A percentile compares a stretch with the other conserved stretches of the same genome.
Evolutionary conservation across 345 rosid species (phyloP).

Genomic region (Rubroshorea leprosula): DNA sequence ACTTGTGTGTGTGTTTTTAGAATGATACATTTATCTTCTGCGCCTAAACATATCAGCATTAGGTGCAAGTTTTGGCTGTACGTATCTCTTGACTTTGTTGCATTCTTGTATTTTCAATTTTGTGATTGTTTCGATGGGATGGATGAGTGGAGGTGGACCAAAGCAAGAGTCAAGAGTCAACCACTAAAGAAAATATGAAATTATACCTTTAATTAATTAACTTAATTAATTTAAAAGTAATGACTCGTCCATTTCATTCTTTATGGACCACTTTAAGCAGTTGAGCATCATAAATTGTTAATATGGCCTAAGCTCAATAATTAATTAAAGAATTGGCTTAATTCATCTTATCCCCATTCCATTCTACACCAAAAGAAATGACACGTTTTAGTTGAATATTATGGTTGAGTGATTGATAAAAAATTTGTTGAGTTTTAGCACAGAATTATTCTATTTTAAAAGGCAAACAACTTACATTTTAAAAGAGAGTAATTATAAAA

Average conservation of each 20-base stretch:
- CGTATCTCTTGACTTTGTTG: not conserved
- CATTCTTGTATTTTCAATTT: slow-evolving; percentile 9
- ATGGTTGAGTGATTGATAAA: too few relatives aligned
- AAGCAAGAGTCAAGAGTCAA: slow-evolving; percentile 33
- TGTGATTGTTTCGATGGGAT: slow-evolving; percentile 30
- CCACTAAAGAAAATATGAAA: slow-evolving; percentile 24
- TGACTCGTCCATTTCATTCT: not conserved
- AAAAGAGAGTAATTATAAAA: too few relatives aligned
- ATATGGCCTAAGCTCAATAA: not conserved
- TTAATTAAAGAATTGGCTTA: too few relatives aligned
- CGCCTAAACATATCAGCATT: too few relatives aligned
- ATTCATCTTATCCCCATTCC: not conserved
- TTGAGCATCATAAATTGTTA: slow-evolving; percentile 10
- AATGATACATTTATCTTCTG: too few relatives aligned
- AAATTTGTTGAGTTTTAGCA: too few relatives aligned
- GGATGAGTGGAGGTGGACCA: slow-evolving; percentile 34
- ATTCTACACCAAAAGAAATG: too few relatives aligned
- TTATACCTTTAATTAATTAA: not conserved
- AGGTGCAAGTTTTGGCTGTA: not conserved
- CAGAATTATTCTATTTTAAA: too few relatives aligned
- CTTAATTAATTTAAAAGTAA: not conserved
- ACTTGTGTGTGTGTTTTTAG: too few relatives aligned
- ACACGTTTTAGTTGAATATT: too few relatives aligned
- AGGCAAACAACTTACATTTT: too few relatives aligned
- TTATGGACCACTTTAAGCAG: slow-evolving; percentile 17